Percentiles rank a stretch among this genome's conserved stretches.
Conservation (phyloP, 441 rosid genomes). For the Theobroma grandiflorum region DNA sequence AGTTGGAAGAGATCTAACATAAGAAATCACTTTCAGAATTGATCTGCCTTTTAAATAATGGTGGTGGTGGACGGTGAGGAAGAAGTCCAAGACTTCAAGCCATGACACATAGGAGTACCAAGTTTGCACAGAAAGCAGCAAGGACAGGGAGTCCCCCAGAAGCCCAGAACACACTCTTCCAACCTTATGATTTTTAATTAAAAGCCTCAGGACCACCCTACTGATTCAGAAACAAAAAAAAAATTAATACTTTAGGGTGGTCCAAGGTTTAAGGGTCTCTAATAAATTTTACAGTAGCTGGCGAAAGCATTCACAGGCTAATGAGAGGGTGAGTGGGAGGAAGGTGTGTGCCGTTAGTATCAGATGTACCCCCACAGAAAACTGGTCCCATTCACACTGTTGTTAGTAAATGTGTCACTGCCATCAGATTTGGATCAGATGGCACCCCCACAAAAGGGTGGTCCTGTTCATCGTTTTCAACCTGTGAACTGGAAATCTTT, state of each 20-base stretch:
- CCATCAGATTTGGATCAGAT: constrained; percentile 17
- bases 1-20: background rate
- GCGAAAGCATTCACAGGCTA: background rate
- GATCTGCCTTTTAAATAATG: background rate
- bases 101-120: background rate
- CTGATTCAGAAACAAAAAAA: background rate
- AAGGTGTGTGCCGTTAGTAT: constrained; percentile 21
- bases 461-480: constrained; percentile 22
- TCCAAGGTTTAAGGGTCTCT: constrained; percentile 24
- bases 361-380: constrained; percentile 22
- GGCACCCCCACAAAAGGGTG: constrained; percentile 21
- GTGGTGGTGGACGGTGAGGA: constrained; percentile 15
- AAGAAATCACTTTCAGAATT: background rate
- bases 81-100: background rate
- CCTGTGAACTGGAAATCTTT: background rate
- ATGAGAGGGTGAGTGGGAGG: background rate
- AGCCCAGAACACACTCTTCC: background rate
- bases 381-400: constrained; percentile 34
- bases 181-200: background rate
- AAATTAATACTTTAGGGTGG: constrained; percentile 25
- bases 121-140: background rate
- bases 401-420: background rate
- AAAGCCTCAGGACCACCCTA: constrained; percentile 39
- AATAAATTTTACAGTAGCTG: constrained; percentile 21
- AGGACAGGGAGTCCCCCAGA: background rate